These are phyloP conservation scores for Rhizopogon vulgaris DNA, from an alignment of 768 basidiomycete genomes.

Conservation along the genomic window DNA sequence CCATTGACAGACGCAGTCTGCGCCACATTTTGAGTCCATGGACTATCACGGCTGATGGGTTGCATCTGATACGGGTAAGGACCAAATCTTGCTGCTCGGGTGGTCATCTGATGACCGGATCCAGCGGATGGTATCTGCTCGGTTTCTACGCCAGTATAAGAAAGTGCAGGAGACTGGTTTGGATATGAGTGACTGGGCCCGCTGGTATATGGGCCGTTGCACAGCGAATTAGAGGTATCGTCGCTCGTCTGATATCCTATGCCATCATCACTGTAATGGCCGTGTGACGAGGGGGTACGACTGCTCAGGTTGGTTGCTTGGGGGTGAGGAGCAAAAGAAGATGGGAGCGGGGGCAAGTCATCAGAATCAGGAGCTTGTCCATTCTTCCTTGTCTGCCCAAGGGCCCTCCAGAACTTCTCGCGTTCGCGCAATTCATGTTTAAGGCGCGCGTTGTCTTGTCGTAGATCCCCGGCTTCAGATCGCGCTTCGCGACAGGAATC, in stretches of 20 bases:
- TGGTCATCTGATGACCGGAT: constrained; percentile 24
- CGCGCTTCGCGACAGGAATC: constrained; percentile 71
- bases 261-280: constrained; percentile 32
- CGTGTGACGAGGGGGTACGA: constrained; percentile 34
- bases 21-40: constrained; percentile 23
- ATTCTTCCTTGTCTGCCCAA: constrained; percentile 62
- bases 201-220: constrained; percentile 40
- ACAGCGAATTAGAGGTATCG: constrained; percentile 35
- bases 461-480: constrained; percentile 53
- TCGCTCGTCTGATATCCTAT: constrained; percentile 47
- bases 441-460: constrained; percentile 59
- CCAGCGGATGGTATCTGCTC: constrained; percentile 23
- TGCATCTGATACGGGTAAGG: constrained; percentile 41
- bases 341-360: constrained; percentile 44
- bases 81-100: constrained; percentile 46
- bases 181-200: constrained; percentile 33
- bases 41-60: constrained; percentile 24
- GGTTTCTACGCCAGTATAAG: constrained; percentile 28
- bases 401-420: constrained; percentile 65
- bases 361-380: constrained; percentile 46
- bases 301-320: constrained; percentile 25
- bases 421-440: constrained; percentile 63
- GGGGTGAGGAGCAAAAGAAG: constrained; percentile 33
- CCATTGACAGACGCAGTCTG: constrained; percentile 27
- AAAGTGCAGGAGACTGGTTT: constrained; percentile 42